Percentiles rank a stretch among this genome's conserved stretches.
Conservation (phyloP, 164 flowering plant species). For the Magnolia changhungtana region DNA sequence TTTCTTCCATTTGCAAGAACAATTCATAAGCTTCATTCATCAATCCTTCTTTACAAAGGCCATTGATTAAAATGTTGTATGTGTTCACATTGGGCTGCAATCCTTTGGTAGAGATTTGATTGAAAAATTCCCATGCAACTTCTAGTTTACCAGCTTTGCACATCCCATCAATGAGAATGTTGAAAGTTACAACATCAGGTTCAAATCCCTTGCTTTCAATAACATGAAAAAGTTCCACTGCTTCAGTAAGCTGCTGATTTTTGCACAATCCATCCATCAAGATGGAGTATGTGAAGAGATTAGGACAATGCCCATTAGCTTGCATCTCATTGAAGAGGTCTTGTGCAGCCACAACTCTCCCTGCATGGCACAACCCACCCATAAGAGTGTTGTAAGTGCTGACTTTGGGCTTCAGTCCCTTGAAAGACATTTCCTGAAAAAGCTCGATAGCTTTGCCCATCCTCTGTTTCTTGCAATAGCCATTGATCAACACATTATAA, state of each 20-base stretch:
- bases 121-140: conserved; percentile 3
- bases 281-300: not conserved
- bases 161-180: conserved; percentile 1
- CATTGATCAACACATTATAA: conserved; percentile 44
- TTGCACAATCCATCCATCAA: conserved; percentile 5
- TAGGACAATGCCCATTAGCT: not conserved
- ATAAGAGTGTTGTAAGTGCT: conserved; percentile 36
- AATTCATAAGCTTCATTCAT: conserved; percentile 11
- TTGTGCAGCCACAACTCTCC: conserved; percentile 38
- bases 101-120: not conserved
- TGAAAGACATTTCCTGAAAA: conserved; percentile 28
- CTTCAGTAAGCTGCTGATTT: not conserved
- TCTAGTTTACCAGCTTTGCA: conserved; percentile 5
- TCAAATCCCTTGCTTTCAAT: not conserved
- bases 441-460: conserved; percentile 34
- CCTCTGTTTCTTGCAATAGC: conserved; percentile 29
- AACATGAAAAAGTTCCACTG: not conserved
- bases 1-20: conserved; percentile 10
- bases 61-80: conserved; percentile 7
- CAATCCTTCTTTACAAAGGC: conserved; percentile 9
- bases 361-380: conserved; percentile 34
- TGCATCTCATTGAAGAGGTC: conserved; percentile 39
- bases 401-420: conserved; percentile 33
- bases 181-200: not conserved
- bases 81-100: conserved; percentile 9